phyloP scores from a whole-genome alignment of 768 basidiomycete species.

The Phylloporus sp. region DNA sequence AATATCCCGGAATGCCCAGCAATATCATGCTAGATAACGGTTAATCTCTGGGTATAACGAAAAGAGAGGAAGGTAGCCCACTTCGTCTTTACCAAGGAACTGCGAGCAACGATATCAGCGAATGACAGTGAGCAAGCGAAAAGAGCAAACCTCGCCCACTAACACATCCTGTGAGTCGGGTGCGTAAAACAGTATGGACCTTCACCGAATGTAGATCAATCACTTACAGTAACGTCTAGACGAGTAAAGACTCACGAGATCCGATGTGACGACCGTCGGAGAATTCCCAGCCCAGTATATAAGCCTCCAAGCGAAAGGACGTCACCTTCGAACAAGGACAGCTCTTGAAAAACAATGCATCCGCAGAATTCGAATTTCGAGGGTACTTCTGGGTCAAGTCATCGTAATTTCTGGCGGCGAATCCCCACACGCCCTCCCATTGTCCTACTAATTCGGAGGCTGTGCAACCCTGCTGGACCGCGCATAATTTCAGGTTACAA shows the following conservation, averaged over 20 bases:
- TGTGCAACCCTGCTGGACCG: not conserved
- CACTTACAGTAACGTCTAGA: not conserved
- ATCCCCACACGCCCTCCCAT: not conserved
- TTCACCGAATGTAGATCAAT: not conserved
- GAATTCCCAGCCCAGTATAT: not conserved
- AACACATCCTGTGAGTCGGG: not conserved
- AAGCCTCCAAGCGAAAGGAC: not conserved
- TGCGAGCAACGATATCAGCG: not conserved
- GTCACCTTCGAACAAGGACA: no score
- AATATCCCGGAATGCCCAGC: not conserved
- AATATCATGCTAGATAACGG: not conserved
- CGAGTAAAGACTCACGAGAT: not conserved
- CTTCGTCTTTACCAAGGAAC: not conserved
- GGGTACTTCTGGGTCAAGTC: no score
- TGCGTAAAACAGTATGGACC: not conserved
- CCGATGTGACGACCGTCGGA: not conserved
- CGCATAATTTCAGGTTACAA: not conserved
- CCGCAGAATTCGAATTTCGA: no score
- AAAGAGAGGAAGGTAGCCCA: not conserved
- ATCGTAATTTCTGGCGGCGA: no score
- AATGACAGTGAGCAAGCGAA: not conserved
- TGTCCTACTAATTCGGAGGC: not conserved
- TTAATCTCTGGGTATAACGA: not conserved
- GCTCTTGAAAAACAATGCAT: not conserved
- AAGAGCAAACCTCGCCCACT: not conserved